These are phyloP conservation scores for Ceratobasidium sp. DNA, from an alignment of 1,284 basidiomycete genomes.

Conservation along the genomic window DNA sequence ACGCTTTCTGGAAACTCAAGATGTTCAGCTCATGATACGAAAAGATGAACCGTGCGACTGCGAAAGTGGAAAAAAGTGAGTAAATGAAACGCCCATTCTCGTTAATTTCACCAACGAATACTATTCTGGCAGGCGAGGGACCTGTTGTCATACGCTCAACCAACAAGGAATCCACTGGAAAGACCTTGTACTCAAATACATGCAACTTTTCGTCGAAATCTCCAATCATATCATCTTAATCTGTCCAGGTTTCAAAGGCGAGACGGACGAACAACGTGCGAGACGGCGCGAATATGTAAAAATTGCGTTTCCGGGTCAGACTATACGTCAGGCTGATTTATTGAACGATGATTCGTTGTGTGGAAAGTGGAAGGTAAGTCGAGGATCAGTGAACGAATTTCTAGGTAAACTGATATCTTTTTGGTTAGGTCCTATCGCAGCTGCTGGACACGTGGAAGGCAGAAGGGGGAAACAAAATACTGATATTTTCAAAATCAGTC, in stretches of 20 bases:
- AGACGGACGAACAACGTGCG: slow-evolving; percentile 60
- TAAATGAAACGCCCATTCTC: slow-evolving; percentile 28
- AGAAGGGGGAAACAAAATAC: slow-evolving; percentile 74
- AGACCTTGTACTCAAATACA: slow-evolving; percentile 70
- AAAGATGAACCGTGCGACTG: slow-evolving; percentile 82
- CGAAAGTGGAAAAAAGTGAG: slow-evolving; percentile 69
- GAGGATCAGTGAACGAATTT: no score
- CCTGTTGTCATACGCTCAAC: slow-evolving; percentile 75
- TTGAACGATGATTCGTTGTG: slow-evolving; percentile 74
- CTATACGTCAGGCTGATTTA: slow-evolving; percentile 65
- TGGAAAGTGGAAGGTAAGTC: slow-evolving; percentile 84
- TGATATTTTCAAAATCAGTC: slow-evolving; percentile 89
- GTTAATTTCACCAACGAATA: not conserved
- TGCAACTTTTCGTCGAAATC: slow-evolving; percentile 80
- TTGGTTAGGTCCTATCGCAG: slow-evolving; percentile 48
- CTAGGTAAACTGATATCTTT: no score
- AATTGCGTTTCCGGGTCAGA: slow-evolving; percentile 67
- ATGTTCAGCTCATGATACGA: slow-evolving; percentile 75
- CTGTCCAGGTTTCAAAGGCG: slow-evolving; percentile 70
- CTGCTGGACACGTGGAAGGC: slow-evolving; percentile 57
- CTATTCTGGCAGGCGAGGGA: slow-evolving; percentile 66
- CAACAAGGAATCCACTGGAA: slow-evolving; percentile 65
- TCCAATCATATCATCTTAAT: slow-evolving; percentile 89
- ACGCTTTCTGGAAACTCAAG: slow-evolving; percentile 70
- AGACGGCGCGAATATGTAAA: slow-evolving; percentile 67